Percentiles rank a stretch among this genome's conserved stretches.
phyloP scores from a whole-genome alignment of 176 grass and related monocot genomes.

The maize (Zea mays) region DNA sequence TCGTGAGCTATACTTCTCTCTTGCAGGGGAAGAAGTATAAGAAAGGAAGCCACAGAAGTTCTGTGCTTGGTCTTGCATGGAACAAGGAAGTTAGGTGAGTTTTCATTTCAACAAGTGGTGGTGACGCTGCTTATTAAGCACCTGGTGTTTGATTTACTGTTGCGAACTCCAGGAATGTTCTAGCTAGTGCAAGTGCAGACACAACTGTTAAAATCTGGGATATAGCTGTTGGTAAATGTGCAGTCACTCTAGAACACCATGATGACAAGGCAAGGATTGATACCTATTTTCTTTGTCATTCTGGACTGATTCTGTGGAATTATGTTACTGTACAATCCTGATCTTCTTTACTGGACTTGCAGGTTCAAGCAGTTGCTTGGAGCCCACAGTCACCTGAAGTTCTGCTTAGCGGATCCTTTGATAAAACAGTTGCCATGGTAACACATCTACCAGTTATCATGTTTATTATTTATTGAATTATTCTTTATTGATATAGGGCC shows the following conservation, averaged over 20 bases:
- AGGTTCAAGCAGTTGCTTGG: conserved; percentile 95
- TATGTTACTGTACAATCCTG: background rate
- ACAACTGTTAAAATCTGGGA: conserved; percentile 90
- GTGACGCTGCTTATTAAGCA: background rate
- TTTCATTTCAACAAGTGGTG: conserved; percentile 33
- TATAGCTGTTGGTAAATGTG: conserved; percentile 71
- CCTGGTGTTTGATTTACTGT: conserved; percentile 9
- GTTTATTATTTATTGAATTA: conserved; percentile 1
- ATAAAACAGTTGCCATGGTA: conserved; percentile 81
- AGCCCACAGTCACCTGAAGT: conserved; percentile 66
- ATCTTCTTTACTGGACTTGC: conserved; percentile 22
- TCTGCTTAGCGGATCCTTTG: conserved; percentile 94
- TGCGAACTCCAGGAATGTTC: conserved; percentile 63
- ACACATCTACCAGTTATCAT: conserved; percentile 1
- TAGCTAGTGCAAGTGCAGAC: conserved; percentile 96
- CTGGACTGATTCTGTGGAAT: conserved; percentile 17
- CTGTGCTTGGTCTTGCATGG: conserved; percentile 96
- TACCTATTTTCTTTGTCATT: conserved; percentile 13
- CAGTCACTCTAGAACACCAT: conserved; percentile 70
- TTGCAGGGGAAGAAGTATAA: conserved; percentile 57
- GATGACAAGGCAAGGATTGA: conserved; percentile 71
- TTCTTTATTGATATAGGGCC: background rate
- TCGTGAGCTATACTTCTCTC: background rate
- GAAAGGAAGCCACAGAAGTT: conserved; percentile 73
- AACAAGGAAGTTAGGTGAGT: conserved; percentile 88